phyloP scores from a whole-genome alignment of 2,329 filamentous ascomycete genomes.

The Pseudogymnoascus sp. region DNA sequence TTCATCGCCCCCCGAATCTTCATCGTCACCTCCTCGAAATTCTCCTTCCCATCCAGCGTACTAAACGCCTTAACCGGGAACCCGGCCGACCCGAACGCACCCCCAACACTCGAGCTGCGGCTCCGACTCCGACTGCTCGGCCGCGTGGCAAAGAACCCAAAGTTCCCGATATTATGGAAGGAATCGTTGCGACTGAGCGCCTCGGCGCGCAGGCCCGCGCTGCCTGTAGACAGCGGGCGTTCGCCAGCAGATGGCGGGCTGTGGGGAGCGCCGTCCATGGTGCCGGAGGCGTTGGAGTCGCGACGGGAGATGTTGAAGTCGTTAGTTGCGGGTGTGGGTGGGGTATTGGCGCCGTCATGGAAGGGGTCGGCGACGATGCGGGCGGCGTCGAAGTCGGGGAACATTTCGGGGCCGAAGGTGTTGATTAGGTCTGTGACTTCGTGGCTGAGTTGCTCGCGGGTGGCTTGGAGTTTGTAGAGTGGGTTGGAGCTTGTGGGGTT shows the following conservation, averaged over 20 bases:
- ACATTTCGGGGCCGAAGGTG: constrained; percentile 88
- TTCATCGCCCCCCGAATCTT: constrained; percentile 81
- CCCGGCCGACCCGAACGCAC: constrained; percentile 50
- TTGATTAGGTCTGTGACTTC: constrained; percentile 92
- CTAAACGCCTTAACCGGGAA: constrained; percentile 66
- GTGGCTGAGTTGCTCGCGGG: constrained; percentile 64
- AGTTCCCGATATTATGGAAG: constrained; percentile 79
- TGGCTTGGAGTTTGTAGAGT: constrained; percentile 66
- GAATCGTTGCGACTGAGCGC: constrained; percentile 75
- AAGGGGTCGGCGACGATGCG: constrained; percentile 57
- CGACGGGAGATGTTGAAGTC: constrained; percentile 28
- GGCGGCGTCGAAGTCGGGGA: constrained; percentile 83
- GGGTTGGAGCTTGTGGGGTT: constrained; percentile 79
- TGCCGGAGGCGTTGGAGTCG: constrained; percentile 43
- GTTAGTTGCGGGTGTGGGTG: constrained; percentile 19
- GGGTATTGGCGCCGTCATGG: constrained; percentile 17
- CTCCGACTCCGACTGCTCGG: constrained; percentile 73
- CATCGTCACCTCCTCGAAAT: constrained; percentile 73
- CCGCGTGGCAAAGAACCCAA: constrained; percentile 84
- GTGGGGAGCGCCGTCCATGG: constrained; percentile 20
- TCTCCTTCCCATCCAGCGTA: constrained; percentile 56
- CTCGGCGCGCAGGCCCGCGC: constrained; percentile 24
- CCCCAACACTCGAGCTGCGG: constrained; percentile 60
- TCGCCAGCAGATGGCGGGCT: constrained; percentile 21
- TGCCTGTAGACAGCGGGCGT: constrained; percentile 17